Percentiles rank a stretch among this genome's conserved stretches.
phyloP scores from a whole-genome alignment of 768 basidiomycete species.

The Gymnopilus dilepis region DNA sequence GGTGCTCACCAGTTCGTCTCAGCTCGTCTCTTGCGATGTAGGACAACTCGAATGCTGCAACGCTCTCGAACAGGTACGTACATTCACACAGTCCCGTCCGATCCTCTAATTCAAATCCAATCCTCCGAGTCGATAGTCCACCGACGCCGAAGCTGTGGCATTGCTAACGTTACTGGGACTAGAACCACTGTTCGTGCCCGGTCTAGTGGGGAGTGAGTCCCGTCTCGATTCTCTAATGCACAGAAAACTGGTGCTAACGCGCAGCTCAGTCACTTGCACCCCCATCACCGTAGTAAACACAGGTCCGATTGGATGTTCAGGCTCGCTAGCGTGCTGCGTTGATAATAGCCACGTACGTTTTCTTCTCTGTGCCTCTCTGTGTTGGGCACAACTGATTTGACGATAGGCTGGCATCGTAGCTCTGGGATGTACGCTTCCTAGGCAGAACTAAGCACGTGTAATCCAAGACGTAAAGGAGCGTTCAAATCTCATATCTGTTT shows the following conservation, averaged over 20 bases:
- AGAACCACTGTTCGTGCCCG: not conserved
- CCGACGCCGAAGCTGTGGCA: not conserved
- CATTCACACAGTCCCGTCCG: no score
- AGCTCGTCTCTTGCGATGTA: not conserved
- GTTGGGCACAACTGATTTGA: not conserved
- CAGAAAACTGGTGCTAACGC: not conserved
- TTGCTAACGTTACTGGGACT: not conserved
- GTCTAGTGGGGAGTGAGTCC: not conserved
- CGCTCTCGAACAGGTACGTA: not conserved
- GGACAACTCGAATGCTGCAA: not conserved
- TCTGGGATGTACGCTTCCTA: not conserved
- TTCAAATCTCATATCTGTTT: no score
- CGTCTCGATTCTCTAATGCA: not conserved
- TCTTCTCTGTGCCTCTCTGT: not conserved
- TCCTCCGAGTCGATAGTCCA: not conserved
- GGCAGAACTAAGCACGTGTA: not conserved
- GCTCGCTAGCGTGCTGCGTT: not conserved
- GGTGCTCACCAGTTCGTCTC: no score
- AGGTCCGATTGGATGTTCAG: not conserved
- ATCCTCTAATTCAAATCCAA: no score
- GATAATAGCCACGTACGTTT: not conserved
- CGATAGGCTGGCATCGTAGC: not conserved
- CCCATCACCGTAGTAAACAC: not conserved
- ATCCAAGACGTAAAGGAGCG: no score
- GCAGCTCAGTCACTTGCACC: not conserved